These are phyloP conservation scores for Gonium pectorale DNA, from an alignment of 139 green algal genomes.

Conservation along the genomic window DNA sequence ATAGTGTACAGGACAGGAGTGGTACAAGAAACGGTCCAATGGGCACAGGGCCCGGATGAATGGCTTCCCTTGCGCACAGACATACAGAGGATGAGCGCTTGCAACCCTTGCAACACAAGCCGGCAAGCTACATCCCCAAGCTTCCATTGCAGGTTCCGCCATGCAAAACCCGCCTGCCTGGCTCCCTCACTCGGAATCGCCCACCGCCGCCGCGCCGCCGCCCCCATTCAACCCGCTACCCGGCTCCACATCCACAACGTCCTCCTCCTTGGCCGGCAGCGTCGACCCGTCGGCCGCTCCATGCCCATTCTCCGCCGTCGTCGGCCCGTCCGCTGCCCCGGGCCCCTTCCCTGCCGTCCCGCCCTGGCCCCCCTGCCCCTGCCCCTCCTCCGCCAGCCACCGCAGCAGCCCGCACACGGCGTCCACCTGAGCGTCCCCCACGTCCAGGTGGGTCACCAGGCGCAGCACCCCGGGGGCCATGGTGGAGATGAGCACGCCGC, in stretches of 20 bases:
- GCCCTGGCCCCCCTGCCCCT: background rate
- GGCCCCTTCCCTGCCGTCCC: background rate
- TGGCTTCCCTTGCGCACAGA: too few species aligned
- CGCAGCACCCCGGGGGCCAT: conserved; percentile 45
- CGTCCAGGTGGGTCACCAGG: conserved; percentile 52
- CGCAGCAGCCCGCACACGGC: background rate
- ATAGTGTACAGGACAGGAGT: too few species aligned
- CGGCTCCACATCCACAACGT: background rate
- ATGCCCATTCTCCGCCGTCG: background rate
- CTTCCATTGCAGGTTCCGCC: too few species aligned
- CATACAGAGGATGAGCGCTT: too few species aligned
- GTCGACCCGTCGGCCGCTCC: background rate
- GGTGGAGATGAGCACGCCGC: conserved; percentile 38
- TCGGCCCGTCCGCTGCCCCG: background rate
- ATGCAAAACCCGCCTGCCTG: too few species aligned
- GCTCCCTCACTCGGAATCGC: too few species aligned
- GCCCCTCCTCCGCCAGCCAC: background rate
- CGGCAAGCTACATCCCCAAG: too few species aligned
- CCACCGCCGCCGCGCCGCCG: too few species aligned
- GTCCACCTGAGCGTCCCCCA: conserved; percentile 21
- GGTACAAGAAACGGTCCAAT: too few species aligned
- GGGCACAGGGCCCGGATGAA: too few species aligned
- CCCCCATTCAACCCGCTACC: too few species aligned
- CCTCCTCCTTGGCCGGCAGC: background rate
- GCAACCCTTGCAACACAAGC: too few species aligned